Evolutionary conservation across 2,329 filamentous ascomycete species (phyloP).

Genomic region (Penicillium sp.): DNA sequence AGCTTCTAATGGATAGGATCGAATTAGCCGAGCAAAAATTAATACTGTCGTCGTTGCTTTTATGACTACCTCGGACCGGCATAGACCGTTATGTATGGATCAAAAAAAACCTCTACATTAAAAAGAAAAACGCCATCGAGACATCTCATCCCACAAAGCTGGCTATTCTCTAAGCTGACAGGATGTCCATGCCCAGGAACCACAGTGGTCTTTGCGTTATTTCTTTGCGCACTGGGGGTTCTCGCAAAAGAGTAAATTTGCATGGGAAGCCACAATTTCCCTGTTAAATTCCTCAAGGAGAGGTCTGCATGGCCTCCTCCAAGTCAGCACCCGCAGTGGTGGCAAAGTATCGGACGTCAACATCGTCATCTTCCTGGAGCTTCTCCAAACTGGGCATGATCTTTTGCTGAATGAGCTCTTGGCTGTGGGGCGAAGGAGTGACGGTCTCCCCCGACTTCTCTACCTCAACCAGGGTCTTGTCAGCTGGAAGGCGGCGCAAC

Average conservation of each 20-base stretch:
- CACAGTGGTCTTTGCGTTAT: slow-evolving; percentile 18
- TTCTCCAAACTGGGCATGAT: slow-evolving; percentile 90
- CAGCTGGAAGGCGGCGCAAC: slow-evolving; percentile 84
- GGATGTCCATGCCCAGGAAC: slow-evolving; percentile 25
- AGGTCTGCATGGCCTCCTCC: slow-evolving; percentile 57
- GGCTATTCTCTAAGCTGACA: slow-evolving; percentile 41
- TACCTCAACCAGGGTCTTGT: slow-evolving; percentile 79
- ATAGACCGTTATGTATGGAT: slow-evolving; percentile 24
- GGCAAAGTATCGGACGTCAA: slow-evolving; percentile 97
- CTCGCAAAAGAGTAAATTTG: slow-evolving; percentile 6
- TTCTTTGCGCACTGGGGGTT: slow-evolving; percentile 8
- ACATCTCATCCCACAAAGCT: slow-evolving; percentile 35
- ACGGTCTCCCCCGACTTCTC: slow-evolving; percentile 69
- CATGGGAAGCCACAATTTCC: slow-evolving; percentile 6
- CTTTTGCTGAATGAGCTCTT: slow-evolving; percentile 79
- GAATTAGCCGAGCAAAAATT: background rate
- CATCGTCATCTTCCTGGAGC: slow-evolving; percentile 94
- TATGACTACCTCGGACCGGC: slow-evolving; percentile 21
- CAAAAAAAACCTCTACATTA: slow-evolving; percentile 37
- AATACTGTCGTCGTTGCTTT: slow-evolving; percentile 20
- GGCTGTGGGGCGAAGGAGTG: slow-evolving; percentile 66
- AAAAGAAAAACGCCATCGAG: slow-evolving; percentile 32
- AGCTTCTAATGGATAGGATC: background rate
- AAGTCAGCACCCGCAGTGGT: slow-evolving; percentile 72
- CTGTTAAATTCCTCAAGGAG: slow-evolving; percentile 35